Conservation (phyloP, 148 eudicot species). For the Rhododendron ferrugineum region DNA sequence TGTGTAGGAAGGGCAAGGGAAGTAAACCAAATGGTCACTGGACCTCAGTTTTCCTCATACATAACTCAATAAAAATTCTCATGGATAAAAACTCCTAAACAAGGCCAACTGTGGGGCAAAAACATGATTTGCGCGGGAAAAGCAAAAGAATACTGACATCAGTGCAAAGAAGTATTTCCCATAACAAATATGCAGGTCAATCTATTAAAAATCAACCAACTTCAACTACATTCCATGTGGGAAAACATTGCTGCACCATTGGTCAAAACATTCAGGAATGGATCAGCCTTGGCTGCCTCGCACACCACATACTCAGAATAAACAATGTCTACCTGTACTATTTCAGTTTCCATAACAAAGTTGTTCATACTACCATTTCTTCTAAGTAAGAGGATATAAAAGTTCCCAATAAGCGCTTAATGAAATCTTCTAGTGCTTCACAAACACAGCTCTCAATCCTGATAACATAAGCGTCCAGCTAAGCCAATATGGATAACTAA, state of each 20-base stretch:
- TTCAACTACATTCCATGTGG: background rate
- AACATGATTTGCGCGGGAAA: background rate
- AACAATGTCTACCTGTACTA: background rate
- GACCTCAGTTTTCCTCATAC: background rate
- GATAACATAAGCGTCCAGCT: background rate
- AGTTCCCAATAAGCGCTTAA: background rate
- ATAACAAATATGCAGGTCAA: background rate
- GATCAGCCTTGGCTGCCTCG: background rate
- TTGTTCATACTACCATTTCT: background rate
- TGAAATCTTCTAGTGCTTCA: background rate
- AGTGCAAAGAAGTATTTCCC: background rate
- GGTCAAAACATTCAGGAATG: background rate
- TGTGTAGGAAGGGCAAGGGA: slow-evolving; percentile 1
- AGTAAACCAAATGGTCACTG: background rate
- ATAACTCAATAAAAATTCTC: background rate
- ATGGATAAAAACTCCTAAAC: background rate
- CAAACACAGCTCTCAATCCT: background rate
- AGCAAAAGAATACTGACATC: background rate
- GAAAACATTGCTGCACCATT: background rate
- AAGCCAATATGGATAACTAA: background rate
- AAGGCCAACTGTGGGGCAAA: background rate
- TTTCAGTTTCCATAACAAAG: background rate
- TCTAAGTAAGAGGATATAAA: background rate
- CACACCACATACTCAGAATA: background rate
- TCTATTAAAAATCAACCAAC: background rate